Base-by-base conservation (phyloP, 2,329 filamentous ascomycete genomes). In the Botrytis fragariae region DNA sequence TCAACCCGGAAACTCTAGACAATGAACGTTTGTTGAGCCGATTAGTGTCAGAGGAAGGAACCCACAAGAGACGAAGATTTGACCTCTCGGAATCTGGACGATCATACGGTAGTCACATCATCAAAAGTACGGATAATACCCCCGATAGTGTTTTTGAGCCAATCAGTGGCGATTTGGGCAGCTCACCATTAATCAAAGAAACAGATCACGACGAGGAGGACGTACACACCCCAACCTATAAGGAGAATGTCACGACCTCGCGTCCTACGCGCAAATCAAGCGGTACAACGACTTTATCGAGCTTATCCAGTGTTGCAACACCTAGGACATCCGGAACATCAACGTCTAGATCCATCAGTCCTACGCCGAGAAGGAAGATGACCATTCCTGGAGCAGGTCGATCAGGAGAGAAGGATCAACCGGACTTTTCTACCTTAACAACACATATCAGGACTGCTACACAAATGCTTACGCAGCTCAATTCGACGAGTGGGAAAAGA, bases 371-470 rank as follows among this genome's bases (percentile, higher is more conserved):
- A n/a, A 85, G 89, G 72, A 89, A 89, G 80, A 87, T 90, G 86
- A 89, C 90, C 6, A 77, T 92, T 39, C 84, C 87, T 29, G 84
- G 85, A 63, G 85, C 86, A 69, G 85, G 88, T 65, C 82, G 83
- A 75, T 82, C 83, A 32, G 88, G 86, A 76, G 85, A 85, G 39
- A 84, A 87, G 18, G 92, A 94, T 74, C 92, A 94, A 80, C 91
- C 92, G 1, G 93, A 96, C 79, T 92, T 95, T 77, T 93, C 92
- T 18, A 93, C 93, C 4, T 84, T 96, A 45, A 93, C 93, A 20
- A 95, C 93, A 20, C 93, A 96, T 81, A 96, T 96, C 93, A 89
- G 93, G 32, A 94, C 93, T 6, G 93, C 93, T 6, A 93, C 93
- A 22, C 92, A 95, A 81, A 96, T 96, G 93, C 85, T 96, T 61